Conservation (phyloP, 1,139 yeast genomes). For the Yamadazyma blattariae region DNA sequence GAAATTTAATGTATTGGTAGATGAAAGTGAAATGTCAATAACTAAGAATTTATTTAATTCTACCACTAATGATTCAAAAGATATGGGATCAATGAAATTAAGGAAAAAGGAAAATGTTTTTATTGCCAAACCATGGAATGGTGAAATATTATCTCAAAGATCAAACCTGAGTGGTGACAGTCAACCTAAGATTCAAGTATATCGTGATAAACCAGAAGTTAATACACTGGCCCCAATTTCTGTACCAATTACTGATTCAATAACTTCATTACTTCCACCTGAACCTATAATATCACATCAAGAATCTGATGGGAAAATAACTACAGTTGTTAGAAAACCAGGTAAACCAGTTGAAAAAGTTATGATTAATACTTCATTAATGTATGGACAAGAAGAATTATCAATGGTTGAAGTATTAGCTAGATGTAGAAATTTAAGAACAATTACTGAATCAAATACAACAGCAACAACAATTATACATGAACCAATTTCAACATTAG, state of each 20-base stretch:
- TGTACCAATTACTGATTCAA: slow-evolving; percentile 2
- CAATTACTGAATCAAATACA: background rate
- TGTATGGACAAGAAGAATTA: slow-evolving; percentile 44
- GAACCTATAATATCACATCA: slow-evolving; percentile 4
- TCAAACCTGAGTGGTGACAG: slow-evolving; percentile 1
- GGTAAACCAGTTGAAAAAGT: slow-evolving; percentile 68
- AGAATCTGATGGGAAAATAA: slow-evolving; percentile 7
- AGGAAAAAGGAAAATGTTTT: slow-evolving; percentile 66
- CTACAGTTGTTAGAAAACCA: slow-evolving; percentile 47
- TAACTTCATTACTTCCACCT: slow-evolving; percentile 1
- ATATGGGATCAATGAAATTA: slow-evolving; percentile 48
- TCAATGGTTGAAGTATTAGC: slow-evolving; percentile 64
- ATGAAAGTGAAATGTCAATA: slow-evolving; percentile 23
- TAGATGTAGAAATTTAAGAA: slow-evolving; percentile 2
- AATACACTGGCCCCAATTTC: too few species aligned
- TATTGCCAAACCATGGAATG: slow-evolving; percentile 63
- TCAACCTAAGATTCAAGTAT: slow-evolving; percentile 17
- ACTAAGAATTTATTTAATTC: slow-evolving; percentile 26
- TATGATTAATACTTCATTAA: slow-evolving; percentile 56
- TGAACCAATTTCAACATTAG: background rate
- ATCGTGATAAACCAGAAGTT: slow-evolving; percentile 12
- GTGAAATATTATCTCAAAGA: slow-evolving; percentile 52
- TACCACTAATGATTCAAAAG: slow-evolving; percentile 18
- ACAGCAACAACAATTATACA: background rate
- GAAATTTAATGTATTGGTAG: slow-evolving; percentile 31